phyloP scores from a whole-genome alignment of 2,329 filamentous ascomycete genomes.

The Verticillium nonalfalfae region DNA sequence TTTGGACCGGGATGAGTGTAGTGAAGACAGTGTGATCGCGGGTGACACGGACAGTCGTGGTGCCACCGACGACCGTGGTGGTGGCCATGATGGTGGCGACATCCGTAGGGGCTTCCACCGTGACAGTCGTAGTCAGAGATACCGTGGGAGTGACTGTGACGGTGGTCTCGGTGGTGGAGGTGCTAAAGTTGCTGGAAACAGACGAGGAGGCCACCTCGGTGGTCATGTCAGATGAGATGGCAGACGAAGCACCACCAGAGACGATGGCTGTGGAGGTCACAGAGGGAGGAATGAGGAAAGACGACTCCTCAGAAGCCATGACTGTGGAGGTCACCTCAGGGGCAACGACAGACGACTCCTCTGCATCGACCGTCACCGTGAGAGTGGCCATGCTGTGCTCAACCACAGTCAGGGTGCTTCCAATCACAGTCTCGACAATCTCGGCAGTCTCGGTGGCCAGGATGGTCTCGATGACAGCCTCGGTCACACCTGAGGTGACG shows the following conservation, averaged over 20 bases:
- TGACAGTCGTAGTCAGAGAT: conserved; percentile 3
- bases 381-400: conserved; percentile 3
- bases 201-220: background rate
- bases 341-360: background rate
- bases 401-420: conserved; percentile 1
- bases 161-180: conserved; percentile 2
- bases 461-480: background rate
- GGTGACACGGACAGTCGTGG: conserved; percentile 5
- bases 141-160: conserved; percentile 5
- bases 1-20: background rate
- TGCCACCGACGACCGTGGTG: background rate
- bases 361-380: background rate
- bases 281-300: background rate
- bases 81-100: background rate
- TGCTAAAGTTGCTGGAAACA: background rate
- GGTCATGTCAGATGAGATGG: background rate
- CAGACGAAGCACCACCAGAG: background rate
- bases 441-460: background rate
- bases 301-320: background rate
- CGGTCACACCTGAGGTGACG: background rate
- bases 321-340: background rate
- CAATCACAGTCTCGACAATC: background rate
- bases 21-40: conserved; percentile 4
- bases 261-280: background rate
- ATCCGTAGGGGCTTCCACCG: conserved; percentile 2